Evolutionary conservation across 2,329 filamentous ascomycete species (phyloP), one percentile per base, ranked within the genome.

Genomic region (Domatiomyces catenatus): DNA sequence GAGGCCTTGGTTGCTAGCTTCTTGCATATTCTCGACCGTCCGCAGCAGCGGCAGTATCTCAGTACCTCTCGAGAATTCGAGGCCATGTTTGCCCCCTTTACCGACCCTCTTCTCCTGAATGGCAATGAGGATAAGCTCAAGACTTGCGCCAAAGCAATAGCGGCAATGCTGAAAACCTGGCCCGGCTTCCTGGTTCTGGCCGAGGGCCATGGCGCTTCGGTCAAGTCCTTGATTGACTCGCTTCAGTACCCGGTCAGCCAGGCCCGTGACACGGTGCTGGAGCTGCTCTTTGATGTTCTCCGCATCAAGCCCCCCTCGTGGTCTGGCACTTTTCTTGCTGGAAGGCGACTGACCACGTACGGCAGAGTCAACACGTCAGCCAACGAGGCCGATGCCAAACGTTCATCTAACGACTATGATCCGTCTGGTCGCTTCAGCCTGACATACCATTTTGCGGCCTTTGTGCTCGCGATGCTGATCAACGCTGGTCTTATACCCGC

Each of bases 281-380:
- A 98, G 64, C 71, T 98, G 10, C 68, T 98, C 17, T 95, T 93
- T 59, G 80, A 83, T 59, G 75, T 82, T 18, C 69, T 98, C 48
- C 81, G 90, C 36, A 95, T 98, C 62, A 96, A 96, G 59, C 83
- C 89, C 52, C 81, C 92, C 44, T 82, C 88, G 7, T 98, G 92
- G 92, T 93, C 92, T 6, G 89, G 87, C 0, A 93, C 90, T 0
- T 98, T 94, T 64, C 76, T 98, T 46, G 92, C 93, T 36, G 93
- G 92, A 6, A 79, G 92, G 57, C 77, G 93, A 53, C 72, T 98
- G 46, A 98, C 93, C 0, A 98, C 92, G 0, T 98, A 98, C 64
- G 90, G 89, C n/a, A 79, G 93, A 60, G 89, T 96, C 39, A 81
- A 87, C 6, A 92, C 87, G 54, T 70, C 96, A 48, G 87, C 86